These are phyloP conservation scores for Pseudocercospora pini-densiflorae DNA, from an alignment of 2,329 filamentous ascomycete genomes.

Conservation along the genomic window DNA sequence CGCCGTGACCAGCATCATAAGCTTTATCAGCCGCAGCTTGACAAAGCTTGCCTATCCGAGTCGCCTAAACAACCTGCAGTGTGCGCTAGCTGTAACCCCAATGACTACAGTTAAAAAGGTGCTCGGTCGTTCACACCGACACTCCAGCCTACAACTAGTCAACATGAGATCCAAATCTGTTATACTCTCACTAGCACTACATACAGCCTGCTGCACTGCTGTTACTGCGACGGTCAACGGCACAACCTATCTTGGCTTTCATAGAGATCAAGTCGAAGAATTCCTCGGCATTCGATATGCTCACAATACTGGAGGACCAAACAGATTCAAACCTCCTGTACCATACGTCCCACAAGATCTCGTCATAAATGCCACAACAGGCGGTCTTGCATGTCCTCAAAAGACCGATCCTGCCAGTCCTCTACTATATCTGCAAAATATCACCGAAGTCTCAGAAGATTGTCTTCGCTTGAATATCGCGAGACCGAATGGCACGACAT, in stretches of 20 bases:
- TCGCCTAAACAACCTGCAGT: too few species aligned
- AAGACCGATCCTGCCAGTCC: background rate
- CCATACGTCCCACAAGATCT: constrained; percentile 30
- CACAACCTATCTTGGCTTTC: constrained; percentile 35
- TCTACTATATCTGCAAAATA: background rate
- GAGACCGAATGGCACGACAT: constrained; percentile 27
- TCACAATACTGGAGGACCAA: constrained; percentile 37
- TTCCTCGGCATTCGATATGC: constrained; percentile 42
- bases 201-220: background rate
- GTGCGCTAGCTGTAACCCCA: too few species aligned
- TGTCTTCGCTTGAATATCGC: constrained; percentile 41
- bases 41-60: too few species aligned
- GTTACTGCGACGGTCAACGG: constrained; percentile 11
- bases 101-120: too few species aligned
- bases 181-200: background rate
- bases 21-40: too few species aligned
- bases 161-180: background rate
- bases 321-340: constrained; percentile 40
- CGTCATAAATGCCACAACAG: constrained; percentile 34
- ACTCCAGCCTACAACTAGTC: background rate
- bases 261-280: constrained; percentile 36
- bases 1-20: too few species aligned
- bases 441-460: constrained; percentile 19
- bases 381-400: constrained; percentile 41
- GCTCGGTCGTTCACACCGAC: too few species aligned